Base-by-base conservation (phyloP, 352 stramenopile species). In the Globisporangium spinosum region DNA sequence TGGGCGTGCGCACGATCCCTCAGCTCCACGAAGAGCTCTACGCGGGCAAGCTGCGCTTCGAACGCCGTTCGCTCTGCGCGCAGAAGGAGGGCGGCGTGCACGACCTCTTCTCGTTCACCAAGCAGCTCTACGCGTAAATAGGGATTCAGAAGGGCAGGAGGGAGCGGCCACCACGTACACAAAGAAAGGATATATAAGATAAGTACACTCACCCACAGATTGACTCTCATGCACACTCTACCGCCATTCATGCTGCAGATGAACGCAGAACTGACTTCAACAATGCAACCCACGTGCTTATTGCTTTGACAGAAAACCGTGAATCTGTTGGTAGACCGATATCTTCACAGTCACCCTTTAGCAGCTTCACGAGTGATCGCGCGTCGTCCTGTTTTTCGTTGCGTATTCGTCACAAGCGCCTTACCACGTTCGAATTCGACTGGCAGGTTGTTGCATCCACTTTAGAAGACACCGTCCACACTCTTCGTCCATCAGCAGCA, bases 41-140 rank as follows among this genome's bases (percentile, higher is more conserved):
- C 77, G 64, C 65, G 0, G 85, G 85, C 61, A 68, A 85, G 63
- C 72, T 98, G 57, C 87, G 90, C 71, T 98, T 99, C 74, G 97
- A 99, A 80, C 93, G 98, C 72, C 93, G 97, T 70, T 98, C 95
- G 47, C 88, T 98, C 25, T 98, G 97, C 58, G 98, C 98, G 22
- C 97, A 99, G 80, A 97, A 97, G 70, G 98, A 99, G 72, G 98
- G 97, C 68, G 94, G 94, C 53, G 90, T 99, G 32, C 98, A 99
- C 85, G 91, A 97, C 74, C 81, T 99, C 45, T 97, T 99, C 83
- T 97, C 89, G 59, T 99, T 98, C 78, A 89, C 88, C 62, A 97
- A 98, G 78, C 83, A 91, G 70, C 80, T 93, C 43, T 93, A 91
- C 77, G 80, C 74, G 7, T 89, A 79, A 55, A 13, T 0, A 49